A percentile compares a stretch with the other conserved stretches of the same genome.
Evolutionary conservation across 371 early-diverging fungal genomes (phyloP).

Genomic region (Smittium mucronatum): DNA sequence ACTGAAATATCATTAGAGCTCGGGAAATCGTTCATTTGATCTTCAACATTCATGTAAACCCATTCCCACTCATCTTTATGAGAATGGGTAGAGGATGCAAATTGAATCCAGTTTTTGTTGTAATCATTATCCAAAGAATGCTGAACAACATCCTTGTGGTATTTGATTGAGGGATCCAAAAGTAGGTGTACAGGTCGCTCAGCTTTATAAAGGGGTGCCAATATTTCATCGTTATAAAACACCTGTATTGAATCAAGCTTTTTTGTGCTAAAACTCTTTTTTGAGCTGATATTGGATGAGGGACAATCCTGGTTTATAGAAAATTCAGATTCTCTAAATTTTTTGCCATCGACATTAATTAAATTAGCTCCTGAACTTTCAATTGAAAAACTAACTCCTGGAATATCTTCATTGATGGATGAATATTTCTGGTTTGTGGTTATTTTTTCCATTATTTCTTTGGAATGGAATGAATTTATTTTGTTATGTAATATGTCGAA

Average conservation of each 20-base stretch:
- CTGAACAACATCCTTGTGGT: too few species aligned
- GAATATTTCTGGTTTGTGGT: neutral
- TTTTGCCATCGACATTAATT: too few species aligned
- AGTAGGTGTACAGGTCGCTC: slow-evolving; percentile 9
- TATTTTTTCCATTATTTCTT: neutral
- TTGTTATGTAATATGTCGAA: slow-evolving; percentile 21
- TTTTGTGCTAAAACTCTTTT: neutral
- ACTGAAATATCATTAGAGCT: neutral
- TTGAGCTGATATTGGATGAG: neutral
- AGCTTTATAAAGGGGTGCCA: neutral
- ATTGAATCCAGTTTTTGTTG: neutral
- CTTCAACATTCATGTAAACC: neutral
- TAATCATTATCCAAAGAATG: neutral
- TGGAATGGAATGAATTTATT: slow-evolving; percentile 21
- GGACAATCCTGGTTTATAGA: neutral
- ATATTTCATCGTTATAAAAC: neutral
- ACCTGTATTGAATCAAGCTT: neutral
- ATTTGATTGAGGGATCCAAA: neutral
- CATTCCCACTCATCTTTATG: slow-evolving; percentile 6
- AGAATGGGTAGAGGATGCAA: neutral
- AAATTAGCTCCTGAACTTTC: neutral
- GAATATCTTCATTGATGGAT: neutral
- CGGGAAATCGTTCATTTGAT: neutral
- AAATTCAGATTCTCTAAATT: neutral
- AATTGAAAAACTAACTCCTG: neutral